phyloP scores from a whole-genome alignment of 2,329 filamentous ascomycete genomes.

The Claviceps sp. region DNA sequence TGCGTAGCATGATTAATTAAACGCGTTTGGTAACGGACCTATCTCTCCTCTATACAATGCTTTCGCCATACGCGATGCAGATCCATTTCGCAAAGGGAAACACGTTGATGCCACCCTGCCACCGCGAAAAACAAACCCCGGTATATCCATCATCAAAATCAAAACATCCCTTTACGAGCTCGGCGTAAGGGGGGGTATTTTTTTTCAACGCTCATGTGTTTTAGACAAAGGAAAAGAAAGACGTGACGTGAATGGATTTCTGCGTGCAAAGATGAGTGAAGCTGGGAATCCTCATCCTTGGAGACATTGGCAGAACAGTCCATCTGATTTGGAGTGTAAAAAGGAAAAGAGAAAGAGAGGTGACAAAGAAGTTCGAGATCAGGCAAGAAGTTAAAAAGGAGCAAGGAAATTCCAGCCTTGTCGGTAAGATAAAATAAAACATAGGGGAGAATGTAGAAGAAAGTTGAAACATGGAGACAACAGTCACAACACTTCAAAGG shows the following conservation, averaged over 20 bases:
- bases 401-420: constrained; percentile 3
- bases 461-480: background rate
- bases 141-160: constrained; percentile 1
- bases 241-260: background rate
- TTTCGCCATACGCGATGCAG: background rate
- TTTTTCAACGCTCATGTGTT: background rate
- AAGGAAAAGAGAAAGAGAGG: background rate
- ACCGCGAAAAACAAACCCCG: background rate
- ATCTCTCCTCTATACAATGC: constrained; percentile 4
- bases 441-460: background rate
- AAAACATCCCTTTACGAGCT: constrained; percentile 1
- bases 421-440: background rate
- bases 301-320: background rate
- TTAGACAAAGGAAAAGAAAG: constrained; percentile 5
- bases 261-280: background rate
- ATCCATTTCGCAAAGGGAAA: constrained; percentile 4
- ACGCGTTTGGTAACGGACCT: constrained; percentile 2
- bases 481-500: background rate
- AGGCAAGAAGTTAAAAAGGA: background rate
- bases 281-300: background rate
- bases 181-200: constrained; percentile 3
- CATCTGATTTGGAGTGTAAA: background rate
- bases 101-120: background rate
- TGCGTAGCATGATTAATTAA: background rate
- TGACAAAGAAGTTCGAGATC: background rate